These are phyloP conservation scores for Lenwebbia sp. DNA, from an alignment of 345 rosid species.

Conservation along the genomic window DNA sequence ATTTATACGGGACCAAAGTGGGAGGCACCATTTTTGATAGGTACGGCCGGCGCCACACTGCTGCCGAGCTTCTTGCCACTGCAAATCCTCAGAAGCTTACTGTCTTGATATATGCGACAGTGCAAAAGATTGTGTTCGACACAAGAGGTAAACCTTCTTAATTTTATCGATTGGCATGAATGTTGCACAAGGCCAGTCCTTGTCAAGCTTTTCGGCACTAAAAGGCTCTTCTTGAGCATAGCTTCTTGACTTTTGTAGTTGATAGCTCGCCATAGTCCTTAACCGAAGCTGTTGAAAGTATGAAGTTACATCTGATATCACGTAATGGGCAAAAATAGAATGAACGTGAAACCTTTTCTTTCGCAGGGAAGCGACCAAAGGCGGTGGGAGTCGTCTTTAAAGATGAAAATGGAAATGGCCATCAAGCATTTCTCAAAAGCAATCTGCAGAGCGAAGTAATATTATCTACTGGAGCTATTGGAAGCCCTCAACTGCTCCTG, in stretches of 20 bases:
- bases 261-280: background rate
- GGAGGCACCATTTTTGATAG: slow-evolving; percentile 92
- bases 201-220: background rate
- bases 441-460: slow-evolving; percentile 60
- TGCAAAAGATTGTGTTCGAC: slow-evolving; percentile 68
- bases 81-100: slow-evolving; percentile 58
- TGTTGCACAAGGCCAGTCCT: background rate
- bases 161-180: background rate
- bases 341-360: background rate
- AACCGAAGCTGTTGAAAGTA: background rate
- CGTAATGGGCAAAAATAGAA: background rate
- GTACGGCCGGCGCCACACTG: slow-evolving; percentile 83
- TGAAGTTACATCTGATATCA: background rate
- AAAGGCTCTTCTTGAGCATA: background rate
- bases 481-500: slow-evolving; percentile 78
- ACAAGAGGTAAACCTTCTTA: slow-evolving; percentile 15
- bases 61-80: slow-evolving; percentile 84
- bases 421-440: slow-evolving; percentile 45
- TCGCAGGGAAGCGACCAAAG: slow-evolving; percentile 47
- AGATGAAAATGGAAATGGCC: slow-evolving; percentile 74
- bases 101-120: slow-evolving; percentile 73
- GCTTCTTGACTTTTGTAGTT: background rate
- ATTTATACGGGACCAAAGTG: slow-evolving; percentile 78
- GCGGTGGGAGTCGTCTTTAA: slow-evolving; percentile 74
- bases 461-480: slow-evolving; percentile 81